Evolutionary conservation across 768 basidiomycete species (phyloP), one percentile per base, ranked within the genome.

Genomic region (Bullera alba): DNA sequence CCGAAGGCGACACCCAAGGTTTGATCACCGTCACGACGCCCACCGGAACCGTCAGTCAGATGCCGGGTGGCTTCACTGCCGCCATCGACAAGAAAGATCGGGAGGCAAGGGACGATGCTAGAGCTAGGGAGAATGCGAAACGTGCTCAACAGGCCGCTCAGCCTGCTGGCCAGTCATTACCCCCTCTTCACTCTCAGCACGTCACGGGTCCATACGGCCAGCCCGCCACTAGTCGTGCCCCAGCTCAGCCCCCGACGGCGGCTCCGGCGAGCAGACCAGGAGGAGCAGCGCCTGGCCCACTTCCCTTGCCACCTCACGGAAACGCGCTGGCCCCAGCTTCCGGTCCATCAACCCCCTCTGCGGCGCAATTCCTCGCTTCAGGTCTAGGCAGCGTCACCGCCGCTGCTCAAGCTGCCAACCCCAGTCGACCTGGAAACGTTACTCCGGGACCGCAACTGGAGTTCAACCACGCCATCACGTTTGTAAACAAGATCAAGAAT

Each of bases 401-500:
- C 21, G 41, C 53, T 22, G 36, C 48, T 15, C 43, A 48, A 25
- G 19, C 42, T 12, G 36, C 48, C 6, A 17, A 28, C 1, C 22
- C 46, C 27, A 34, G 28, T 34, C n/a, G 26, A 4, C 22, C 22
- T 28, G 16, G 42, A 14, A 30, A n/a, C 25, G n/a, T 17, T 4
- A 12, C 42, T 14, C 41, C 51, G 16, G 45, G 51, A 6, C 59
- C 55, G 7, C 56, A 63, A 35, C 53, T 72, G 36, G 70, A 72
- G 50, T 72, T 72, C 54, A 72, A 96, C 66, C 95, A 93, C 63
- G 95, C 95, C 14, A 97, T 97, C 56, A 83, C 89, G 63, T 99
- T 92, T 71, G 83, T 99, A 63, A 96, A 95, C 80, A 93, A 92
- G 77, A 97, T 99, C 77, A 97, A 97, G 75, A 83, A 83, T 16